A percentile compares a stretch with the other conserved stretches of the same genome.
phyloP scores from a whole-genome alignment of 768 basidiomycete species.

The Ramaria rubella region DNA sequence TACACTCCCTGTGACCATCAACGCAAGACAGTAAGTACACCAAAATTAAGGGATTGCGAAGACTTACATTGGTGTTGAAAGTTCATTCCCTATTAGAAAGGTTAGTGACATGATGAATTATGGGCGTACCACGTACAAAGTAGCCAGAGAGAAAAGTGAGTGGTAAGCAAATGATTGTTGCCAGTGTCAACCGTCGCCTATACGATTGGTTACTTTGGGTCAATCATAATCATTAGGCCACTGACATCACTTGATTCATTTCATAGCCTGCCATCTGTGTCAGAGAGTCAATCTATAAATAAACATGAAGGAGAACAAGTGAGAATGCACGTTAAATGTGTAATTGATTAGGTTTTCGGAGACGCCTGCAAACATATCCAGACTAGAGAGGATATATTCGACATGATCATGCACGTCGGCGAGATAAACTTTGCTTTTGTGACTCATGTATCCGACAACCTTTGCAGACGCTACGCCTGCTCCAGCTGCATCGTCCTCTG shows the following conservation, averaged over 20 bases:
- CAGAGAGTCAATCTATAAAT: background rate
- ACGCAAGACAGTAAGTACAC: slow-evolving; percentile 16
- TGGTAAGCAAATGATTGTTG: slow-evolving; percentile 66
- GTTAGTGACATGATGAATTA: background rate
- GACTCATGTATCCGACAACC: slow-evolving; percentile 57
- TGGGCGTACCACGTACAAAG: slow-evolving; percentile 41
- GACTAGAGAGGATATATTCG: slow-evolving; percentile 59
- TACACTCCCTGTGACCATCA: slow-evolving; percentile 5
- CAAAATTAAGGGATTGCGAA: too few relatives aligned
- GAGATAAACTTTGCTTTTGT: slow-evolving; percentile 62
- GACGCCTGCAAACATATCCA: slow-evolving; percentile 70
- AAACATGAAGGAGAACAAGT: background rate
- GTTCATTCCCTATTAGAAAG: slow-evolving; percentile 56
- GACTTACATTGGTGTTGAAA: slow-evolving; percentile 44
- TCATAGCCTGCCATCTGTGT: slow-evolving; percentile 62
- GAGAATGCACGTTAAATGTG: slow-evolving; percentile 57
- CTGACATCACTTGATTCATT: slow-evolving; percentile 69
- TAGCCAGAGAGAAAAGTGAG: slow-evolving; percentile 66
- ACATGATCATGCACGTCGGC: slow-evolving; percentile 74
- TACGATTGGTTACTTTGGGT: too few relatives aligned
- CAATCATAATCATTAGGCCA: too few relatives aligned
- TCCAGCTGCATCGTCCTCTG: slow-evolving; percentile 11
- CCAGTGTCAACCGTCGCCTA: slow-evolving; percentile 60
- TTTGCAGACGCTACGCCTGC: slow-evolving; percentile 21
- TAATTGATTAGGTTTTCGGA: slow-evolving; percentile 68